phyloP scores from a whole-genome alignment of 306 rosid species.

The Prunus mume region DNA sequence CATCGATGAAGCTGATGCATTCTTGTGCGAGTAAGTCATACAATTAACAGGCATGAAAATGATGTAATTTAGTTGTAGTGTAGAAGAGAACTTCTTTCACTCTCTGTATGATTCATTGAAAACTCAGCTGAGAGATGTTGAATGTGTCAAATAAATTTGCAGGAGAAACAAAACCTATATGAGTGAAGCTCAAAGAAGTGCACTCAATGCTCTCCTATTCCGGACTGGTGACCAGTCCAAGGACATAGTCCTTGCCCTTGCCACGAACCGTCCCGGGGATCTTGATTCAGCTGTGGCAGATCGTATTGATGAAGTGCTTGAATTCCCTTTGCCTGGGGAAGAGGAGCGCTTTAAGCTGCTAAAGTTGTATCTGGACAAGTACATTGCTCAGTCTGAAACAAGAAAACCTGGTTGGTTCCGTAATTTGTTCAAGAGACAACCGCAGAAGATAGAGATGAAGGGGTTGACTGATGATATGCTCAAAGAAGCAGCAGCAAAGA shows the following conservation, averaged over 20 bases:
- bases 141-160: conserved; percentile 35
- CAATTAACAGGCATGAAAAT: neutral
- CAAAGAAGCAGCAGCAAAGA: conserved; percentile 85
- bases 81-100: neutral
- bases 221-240: conserved; percentile 98
- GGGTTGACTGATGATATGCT: conserved; percentile 77
- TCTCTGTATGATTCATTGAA: neutral
- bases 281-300: conserved; percentile 96
- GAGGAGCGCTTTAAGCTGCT: conserved; percentile 81
- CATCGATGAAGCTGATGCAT: conserved; percentile 98
- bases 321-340: conserved; percentile 94
- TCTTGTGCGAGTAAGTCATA: conserved; percentile 90
- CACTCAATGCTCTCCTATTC: conserved; percentile 92
- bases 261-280: conserved; percentile 95
- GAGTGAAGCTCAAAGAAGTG: conserved; percentile 99
- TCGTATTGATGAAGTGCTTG: conserved; percentile 93
- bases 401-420: conserved; percentile 57
- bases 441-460: conserved; percentile 69
- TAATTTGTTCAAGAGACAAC: conserved; percentile 58
- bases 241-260: conserved; percentile 96
- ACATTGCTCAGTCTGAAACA: conserved; percentile 73
- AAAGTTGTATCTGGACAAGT: conserved; percentile 84
- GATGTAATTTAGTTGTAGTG: neutral
- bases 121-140: conserved; percentile 13
- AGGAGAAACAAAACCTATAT: conserved; percentile 96